phyloP scores from a whole-genome alignment of 1,284 basidiomycete genomes.

The Microbotryomycetes sp. region DNA sequence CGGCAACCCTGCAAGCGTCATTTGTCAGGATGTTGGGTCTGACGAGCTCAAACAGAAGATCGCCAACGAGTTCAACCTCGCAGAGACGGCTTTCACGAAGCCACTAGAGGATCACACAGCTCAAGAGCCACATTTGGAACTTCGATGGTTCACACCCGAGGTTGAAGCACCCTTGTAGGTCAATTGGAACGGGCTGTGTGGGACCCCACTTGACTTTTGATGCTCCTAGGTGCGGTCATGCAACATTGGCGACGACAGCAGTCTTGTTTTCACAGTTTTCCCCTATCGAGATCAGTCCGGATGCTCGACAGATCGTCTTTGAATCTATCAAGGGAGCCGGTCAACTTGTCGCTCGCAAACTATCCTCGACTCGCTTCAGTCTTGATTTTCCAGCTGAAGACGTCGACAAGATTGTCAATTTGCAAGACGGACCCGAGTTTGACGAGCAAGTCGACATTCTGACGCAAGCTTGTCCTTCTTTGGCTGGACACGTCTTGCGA shows the following conservation, averaged over 20 bases:
- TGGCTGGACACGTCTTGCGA: not conserved
- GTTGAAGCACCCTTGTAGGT: not conserved
- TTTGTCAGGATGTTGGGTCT: slow-evolving; percentile 32
- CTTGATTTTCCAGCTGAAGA: slow-evolving; percentile 43
- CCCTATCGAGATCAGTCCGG: slow-evolving; percentile 5
- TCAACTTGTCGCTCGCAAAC: not conserved
- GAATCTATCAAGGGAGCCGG: slow-evolving; percentile 27
- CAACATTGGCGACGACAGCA: slow-evolving; percentile 47
- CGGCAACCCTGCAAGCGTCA: slow-evolving; percentile 52
- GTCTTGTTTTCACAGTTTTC: slow-evolving; percentile 42
- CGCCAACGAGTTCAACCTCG: slow-evolving; percentile 48
- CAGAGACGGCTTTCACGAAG: slow-evolving; percentile 46
- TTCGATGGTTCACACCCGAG: slow-evolving; percentile 25
- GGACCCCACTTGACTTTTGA: slow-evolving; percentile 17
- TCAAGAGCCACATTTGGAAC: slow-evolving; percentile 7
- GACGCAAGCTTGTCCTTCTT: not conserved
- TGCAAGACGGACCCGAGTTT: not conserved
- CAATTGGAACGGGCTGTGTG: not conserved
- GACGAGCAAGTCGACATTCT: not conserved
- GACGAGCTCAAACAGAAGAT: slow-evolving; percentile 39
- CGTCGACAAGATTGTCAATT: not conserved
- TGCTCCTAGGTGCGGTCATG: slow-evolving; percentile 48
- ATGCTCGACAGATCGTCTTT: slow-evolving; percentile 43
- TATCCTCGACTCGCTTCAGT: not conserved
- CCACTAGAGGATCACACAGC: not conserved